Evolutionary conservation across 2,329 filamentous ascomycete genomes (phyloP), one percentile per base, ranked within the genome.

Genomic region (Alternaria gaisen): DNA sequence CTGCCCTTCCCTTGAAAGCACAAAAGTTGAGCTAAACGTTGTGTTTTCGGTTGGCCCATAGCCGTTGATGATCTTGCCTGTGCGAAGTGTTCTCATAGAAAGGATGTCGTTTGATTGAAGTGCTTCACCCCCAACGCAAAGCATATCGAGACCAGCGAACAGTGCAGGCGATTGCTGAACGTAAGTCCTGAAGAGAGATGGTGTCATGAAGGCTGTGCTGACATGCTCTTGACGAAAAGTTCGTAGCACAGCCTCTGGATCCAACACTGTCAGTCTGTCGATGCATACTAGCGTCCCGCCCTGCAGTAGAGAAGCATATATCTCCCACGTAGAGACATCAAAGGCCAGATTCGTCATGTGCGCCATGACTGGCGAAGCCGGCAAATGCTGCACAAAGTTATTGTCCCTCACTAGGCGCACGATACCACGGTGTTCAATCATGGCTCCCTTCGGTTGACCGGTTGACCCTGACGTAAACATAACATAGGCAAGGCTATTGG

Each of bases 391-490:
- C 32, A 34, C 12, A 34, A 38, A 9, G 38, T 40, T 40, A n/a
- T 16, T 40, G n/a, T 40, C 14, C 10, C 14, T 18, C 4, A 16
- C n/a, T 16, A 40, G 38, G 8, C n/a, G 14, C 14, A 40, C 14
- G 8, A 40, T 40, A 16, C 38, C 8, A 5, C 38, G 14, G 8
- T 91, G 88, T 10, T 85, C 86, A 59, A 89, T 85, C 34, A 88
- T 85, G 16, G 88, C 84, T 3, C 86, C 87, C 55, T 86, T 86
- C 0, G 86, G 84, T 52, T 80, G 82, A 51, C 67, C 64, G n/a
- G 66, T 72, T 6, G 77, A 68, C 18, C 71, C 69, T 20, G 81
- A 82, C 0, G 83, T 84, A 61, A 89, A 86, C 4, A 90, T 83
- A 7, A 88, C 80, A 67, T 86, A 90, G 0, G 87, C 87, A 4